Evolutionary conservation across 331 rosid genomes (phyloP).

Genomic region (Spiraea crenata): DNA sequence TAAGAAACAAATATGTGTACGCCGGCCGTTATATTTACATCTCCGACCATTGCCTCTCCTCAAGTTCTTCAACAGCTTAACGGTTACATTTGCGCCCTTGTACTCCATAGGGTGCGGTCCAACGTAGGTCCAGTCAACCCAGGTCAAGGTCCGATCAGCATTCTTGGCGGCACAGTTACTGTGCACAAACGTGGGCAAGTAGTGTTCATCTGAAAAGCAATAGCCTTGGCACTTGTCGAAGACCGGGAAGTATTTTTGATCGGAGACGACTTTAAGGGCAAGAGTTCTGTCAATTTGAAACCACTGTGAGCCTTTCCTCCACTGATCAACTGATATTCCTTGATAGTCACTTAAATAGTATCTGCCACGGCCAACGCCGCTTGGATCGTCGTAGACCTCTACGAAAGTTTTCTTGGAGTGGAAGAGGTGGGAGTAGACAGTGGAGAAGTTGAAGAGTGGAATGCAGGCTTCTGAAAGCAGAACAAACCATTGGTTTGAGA

Average conservation of each 20-base stretch:
- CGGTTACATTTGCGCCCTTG: conserved; percentile 42
- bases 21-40: conserved; percentile 40
- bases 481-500: conserved; percentile 75
- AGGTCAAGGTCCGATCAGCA: conserved; percentile 73
- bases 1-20: conserved; percentile 49
- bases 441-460: conserved; percentile 79
- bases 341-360: conserved; percentile 35
- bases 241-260: conserved; percentile 39
- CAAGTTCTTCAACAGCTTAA: conserved; percentile 44
- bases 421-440: conserved; percentile 58
- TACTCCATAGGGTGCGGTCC: conserved; percentile 70
- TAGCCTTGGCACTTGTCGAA: conserved; percentile 37
- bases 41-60: conserved; percentile 38
- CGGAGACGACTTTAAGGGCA: conserved; percentile 61
- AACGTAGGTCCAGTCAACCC: conserved; percentile 93
- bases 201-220: conserved; percentile 81
- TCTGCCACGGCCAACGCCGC: conserved; percentile 70
- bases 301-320: conserved; percentile 98
- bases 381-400: conserved; percentile 52
- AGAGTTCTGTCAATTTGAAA: conserved; percentile 59
- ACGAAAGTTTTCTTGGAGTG: conserved; percentile 57
- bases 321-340: conserved; percentile 40
- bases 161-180: conserved; percentile 40
- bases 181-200: conserved; percentile 66
- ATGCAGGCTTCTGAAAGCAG: conserved; percentile 84